phyloP scores from a whole-genome alignment of 352 stramenopile genomes.

The Globisporangium rhizosaccharum region DNA sequence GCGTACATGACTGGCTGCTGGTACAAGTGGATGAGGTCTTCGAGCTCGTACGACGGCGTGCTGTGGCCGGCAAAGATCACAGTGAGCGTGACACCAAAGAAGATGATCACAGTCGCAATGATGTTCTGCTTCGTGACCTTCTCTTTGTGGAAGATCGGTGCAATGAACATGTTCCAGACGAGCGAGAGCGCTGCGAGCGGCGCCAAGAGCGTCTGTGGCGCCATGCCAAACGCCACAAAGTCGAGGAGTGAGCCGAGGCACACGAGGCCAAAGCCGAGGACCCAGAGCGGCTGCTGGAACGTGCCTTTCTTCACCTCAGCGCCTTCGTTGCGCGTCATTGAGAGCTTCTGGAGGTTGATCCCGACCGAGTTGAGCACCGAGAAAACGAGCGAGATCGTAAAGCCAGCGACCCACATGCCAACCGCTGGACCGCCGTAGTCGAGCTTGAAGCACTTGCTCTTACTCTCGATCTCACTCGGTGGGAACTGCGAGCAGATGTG shows the following conservation, averaged over 20 bases:
- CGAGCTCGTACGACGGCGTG: constrained; percentile 80
- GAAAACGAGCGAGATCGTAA: constrained; percentile 85
- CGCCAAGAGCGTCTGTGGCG: constrained; percentile 85
- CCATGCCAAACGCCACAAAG: constrained; percentile 91
- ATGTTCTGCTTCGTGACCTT: constrained; percentile 81
- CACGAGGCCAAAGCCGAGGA: constrained; percentile 83
- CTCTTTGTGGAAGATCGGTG: constrained; percentile 87
- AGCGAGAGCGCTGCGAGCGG: constrained; percentile 85
- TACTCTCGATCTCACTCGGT: constrained; percentile 42
- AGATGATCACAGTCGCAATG: constrained; percentile 84
- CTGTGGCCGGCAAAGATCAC: constrained; percentile 87
- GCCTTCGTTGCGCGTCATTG: constrained; percentile 68
- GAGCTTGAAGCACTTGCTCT: constrained; percentile 80
- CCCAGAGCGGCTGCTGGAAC: constrained; percentile 84
- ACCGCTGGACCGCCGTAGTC: constrained; percentile 60
- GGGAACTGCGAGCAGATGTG: constrained; percentile 49
- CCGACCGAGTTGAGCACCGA: constrained; percentile 86
- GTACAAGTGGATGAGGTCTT: constrained; percentile 81
- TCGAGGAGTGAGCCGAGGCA: constrained; percentile 82
- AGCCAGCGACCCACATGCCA: constrained; percentile 83
- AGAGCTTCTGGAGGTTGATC: constrained; percentile 91
- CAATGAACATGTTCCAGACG: constrained; percentile 91
- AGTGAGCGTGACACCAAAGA: constrained; percentile 81
- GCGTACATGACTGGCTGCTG: constrained; percentile 76
- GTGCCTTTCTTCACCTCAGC: constrained; percentile 67